phyloP scores from a whole-genome alignment of 1,284 basidiomycete species.

The Afroboletus lepidellus region DNA sequence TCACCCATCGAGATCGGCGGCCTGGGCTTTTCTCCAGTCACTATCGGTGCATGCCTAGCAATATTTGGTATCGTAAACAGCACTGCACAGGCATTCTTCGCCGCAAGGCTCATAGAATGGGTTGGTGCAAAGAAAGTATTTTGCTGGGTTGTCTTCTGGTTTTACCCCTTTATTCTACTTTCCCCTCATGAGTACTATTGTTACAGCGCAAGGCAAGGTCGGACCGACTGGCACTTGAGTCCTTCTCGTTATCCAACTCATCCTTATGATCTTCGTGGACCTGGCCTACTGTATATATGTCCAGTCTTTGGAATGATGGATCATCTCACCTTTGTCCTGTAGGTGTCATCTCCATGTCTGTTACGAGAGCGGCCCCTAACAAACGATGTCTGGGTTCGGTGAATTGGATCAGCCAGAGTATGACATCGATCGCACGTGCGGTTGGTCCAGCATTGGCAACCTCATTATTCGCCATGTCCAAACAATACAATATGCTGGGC shows the following conservation, averaged over 20 bases:
- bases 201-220: background rate
- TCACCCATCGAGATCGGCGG: constrained; percentile 47
- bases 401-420: constrained; percentile 51
- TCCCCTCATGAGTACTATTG: background rate
- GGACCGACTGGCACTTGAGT: constrained; percentile 29
- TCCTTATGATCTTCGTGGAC: constrained; percentile 25
- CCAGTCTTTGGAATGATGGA: background rate
- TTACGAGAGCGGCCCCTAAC: constrained; percentile 34
- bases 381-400: constrained; percentile 43
- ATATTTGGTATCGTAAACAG: constrained; percentile 60
- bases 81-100: constrained; percentile 56
- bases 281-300: constrained; percentile 12
- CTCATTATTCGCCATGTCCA: constrained; percentile 3
- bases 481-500: constrained; percentile 27
- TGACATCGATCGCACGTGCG: constrained; percentile 46
- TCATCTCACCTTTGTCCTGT: background rate
- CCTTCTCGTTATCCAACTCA: constrained; percentile 31
- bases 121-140: constrained; percentile 59
- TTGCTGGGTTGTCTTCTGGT: constrained; percentile 46
- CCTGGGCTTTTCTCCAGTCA: constrained; percentile 52
- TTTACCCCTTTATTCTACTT: constrained; percentile 53
- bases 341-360: constrained; percentile 31
- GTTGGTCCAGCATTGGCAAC: constrained; percentile 33
- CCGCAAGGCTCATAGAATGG: constrained; percentile 51
- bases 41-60: constrained; percentile 59